A percentile compares a stretch with the other conserved stretches of the same genome.
phyloP scores from a whole-genome alignment of 768 basidiomycete species.

The Rhizopogon roseolus region DNA sequence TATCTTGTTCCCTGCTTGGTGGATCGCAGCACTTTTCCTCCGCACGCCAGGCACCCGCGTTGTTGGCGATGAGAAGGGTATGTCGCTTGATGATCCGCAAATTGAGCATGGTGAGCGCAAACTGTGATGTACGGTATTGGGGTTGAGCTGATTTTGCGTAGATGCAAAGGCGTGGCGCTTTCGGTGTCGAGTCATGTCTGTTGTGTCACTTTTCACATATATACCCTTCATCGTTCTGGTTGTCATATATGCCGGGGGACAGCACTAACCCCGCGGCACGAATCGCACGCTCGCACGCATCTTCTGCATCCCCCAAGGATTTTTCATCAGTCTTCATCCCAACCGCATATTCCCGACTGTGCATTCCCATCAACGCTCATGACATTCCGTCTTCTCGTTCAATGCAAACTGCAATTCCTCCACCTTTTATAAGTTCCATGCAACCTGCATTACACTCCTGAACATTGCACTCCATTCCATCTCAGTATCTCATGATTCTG shows the following conservation, averaged over 20 bases:
- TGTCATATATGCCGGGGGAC: constrained; percentile 52
- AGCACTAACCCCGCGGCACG: constrained; percentile 10
- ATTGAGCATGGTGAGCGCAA: constrained; percentile 62
- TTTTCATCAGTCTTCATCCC: not conserved
- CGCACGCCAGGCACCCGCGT: constrained; percentile 59
- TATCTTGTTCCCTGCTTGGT: constrained; percentile 50
- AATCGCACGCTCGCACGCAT: constrained; percentile 2
- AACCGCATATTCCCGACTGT: constrained; percentile 4
- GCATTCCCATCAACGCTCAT: constrained; percentile 8
- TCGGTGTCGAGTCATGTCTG: constrained; percentile 71
- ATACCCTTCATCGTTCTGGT: constrained; percentile 74
- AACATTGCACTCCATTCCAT: constrained; percentile 2
- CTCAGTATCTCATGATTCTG: constrained; percentile 8
- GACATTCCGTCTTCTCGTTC: not conserved
- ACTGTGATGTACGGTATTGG: not conserved
- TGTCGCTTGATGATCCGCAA: constrained; percentile 74
- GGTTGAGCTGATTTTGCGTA: constrained; percentile 20
- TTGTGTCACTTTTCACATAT: constrained; percentile 67
- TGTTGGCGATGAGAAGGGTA: constrained; percentile 66
- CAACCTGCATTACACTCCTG: not conserved
- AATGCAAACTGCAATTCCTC: too few relatives aligned
- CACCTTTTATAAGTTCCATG: not conserved
- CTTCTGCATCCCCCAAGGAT: not conserved
- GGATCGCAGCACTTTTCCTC: constrained; percentile 55
- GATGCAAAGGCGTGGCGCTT: constrained; percentile 72